Conservation (phyloP, 805 yeast species). For the Zygoascus bituminiphila region DNA sequence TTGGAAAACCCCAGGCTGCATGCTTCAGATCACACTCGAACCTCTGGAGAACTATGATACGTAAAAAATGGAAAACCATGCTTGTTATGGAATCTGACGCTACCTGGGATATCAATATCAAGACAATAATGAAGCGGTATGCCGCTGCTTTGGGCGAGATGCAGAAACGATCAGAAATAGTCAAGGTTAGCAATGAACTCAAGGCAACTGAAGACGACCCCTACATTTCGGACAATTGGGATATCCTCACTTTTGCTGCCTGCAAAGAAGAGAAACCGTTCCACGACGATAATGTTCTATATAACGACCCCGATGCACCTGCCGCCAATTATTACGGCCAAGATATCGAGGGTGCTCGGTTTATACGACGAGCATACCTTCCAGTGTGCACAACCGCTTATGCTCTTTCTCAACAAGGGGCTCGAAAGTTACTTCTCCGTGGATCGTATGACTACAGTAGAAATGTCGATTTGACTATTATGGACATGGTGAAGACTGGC, state of each 20-base stretch:
- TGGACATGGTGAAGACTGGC: slow-evolving; percentile 1
- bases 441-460: slow-evolving; percentile 3
- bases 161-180: not conserved
- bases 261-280: slow-evolving; percentile 2
- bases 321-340: not conserved
- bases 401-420: slow-evolving; percentile 11
- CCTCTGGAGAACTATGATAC: slow-evolving; percentile 9
- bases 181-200: not conserved
- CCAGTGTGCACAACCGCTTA: slow-evolving; percentile 12
- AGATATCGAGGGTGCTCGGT: slow-evolving; percentile 4
- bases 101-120: slow-evolving; percentile 11
- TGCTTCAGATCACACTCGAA: slow-evolving; percentile 13
- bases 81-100: slow-evolving; percentile 14
- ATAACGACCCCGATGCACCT: slow-evolving; percentile 6
- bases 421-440: slow-evolving; percentile 12
- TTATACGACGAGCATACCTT: slow-evolving; percentile 4
- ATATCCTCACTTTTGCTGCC: slow-evolving; percentile 6
- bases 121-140: not conserved
- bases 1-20: not conserved
- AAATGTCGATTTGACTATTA: slow-evolving; percentile 10
- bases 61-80: slow-evolving; percentile 2
- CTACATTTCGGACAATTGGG: slow-evolving; percentile 10
- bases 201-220: slow-evolving; percentile 9
- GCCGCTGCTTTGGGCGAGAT: slow-evolving; percentile 8
- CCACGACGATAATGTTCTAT: not conserved